Percentiles rank a stretch among this genome's conserved stretches.
phyloP scores from a whole-genome alignment of 2,329 filamentous ascomycete species.

The Nigrospora sphaerica region DNA sequence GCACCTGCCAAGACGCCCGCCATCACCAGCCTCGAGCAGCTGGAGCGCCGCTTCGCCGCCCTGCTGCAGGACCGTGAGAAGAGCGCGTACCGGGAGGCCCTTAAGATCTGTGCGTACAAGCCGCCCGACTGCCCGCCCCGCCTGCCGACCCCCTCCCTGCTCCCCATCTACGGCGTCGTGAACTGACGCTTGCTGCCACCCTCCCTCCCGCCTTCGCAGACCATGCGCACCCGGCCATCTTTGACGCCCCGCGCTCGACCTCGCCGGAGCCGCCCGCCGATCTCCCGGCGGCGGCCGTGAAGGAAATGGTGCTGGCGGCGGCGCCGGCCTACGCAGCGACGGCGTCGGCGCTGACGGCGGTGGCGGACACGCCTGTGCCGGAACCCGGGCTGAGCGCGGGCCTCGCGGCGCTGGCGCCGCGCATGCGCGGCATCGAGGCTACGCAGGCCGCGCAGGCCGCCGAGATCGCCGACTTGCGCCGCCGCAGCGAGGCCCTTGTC shows the following conservation, averaged over 20 bases:
- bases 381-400: slow-evolving; percentile 46
- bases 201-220: slow-evolving; percentile 26
- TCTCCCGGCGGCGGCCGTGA: slow-evolving; percentile 42
- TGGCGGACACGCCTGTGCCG: slow-evolving; percentile 49
- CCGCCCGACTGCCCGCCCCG: background rate
- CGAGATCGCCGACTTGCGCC: slow-evolving; percentile 57
- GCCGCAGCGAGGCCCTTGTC: slow-evolving; percentile 54
- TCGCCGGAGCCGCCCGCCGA: slow-evolving; percentile 40
- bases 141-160: background rate
- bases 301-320: slow-evolving; percentile 47
- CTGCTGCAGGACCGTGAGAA: slow-evolving; percentile 35
- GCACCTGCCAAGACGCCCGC: slow-evolving; percentile 30
- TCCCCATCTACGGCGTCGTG: background rate
- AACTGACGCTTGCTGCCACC: background rate
- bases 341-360: slow-evolving; percentile 50
- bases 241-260: slow-evolving; percentile 37
- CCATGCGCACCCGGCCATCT: slow-evolving; percentile 46
- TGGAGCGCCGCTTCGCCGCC: slow-evolving; percentile 46
- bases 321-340: slow-evolving; percentile 48
- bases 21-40: slow-evolving; percentile 35
- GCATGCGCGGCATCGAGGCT: slow-evolving; percentile 54
- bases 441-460: slow-evolving; percentile 55
- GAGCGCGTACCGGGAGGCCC: slow-evolving; percentile 51
- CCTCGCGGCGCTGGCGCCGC: slow-evolving; percentile 50
- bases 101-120: slow-evolving; percentile 48